These are phyloP conservation scores for Periconia macrospinosa DNA, from an alignment of 2,329 filamentous ascomycete genomes.

Conservation along the genomic window DNA sequence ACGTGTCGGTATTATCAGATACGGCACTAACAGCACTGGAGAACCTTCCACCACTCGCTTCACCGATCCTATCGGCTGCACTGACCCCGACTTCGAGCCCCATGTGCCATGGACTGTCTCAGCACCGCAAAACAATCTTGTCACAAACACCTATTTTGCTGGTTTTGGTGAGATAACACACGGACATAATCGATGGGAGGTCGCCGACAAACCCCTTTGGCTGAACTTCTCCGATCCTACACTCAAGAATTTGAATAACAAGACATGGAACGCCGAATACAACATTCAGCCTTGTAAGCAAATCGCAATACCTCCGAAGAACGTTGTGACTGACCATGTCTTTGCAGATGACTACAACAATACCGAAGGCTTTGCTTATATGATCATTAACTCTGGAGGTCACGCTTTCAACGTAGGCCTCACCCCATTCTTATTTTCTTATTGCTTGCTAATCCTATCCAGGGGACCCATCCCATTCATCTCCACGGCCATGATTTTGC, in stretches of 20 bases:
- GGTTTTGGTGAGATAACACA: slow-evolving; percentile 10
- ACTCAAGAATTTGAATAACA: slow-evolving; percentile 16
- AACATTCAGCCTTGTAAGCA: slow-evolving; percentile 16
- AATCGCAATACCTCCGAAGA: background rate
- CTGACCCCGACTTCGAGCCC: slow-evolving; percentile 14
- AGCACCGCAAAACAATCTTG: slow-evolving; percentile 17
- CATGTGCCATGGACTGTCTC: slow-evolving; percentile 18
- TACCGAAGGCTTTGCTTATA: slow-evolving; percentile 17
- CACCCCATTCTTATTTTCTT: background rate
- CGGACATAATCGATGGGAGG: slow-evolving; percentile 14
- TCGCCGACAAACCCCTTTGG: slow-evolving; percentile 21
- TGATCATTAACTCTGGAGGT: slow-evolving; percentile 19
- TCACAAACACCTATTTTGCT: slow-evolving; percentile 12
- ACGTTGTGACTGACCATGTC: background rate
- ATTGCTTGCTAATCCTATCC: background rate
- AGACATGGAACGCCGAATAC: slow-evolving; percentile 19
- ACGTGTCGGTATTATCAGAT: slow-evolving; percentile 22
- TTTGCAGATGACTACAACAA: slow-evolving; percentile 13
- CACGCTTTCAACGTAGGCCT: background rate
- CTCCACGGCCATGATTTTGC: slow-evolving; percentile 26
- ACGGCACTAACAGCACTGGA: slow-evolving; percentile 9
- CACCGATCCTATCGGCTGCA: slow-evolving; percentile 12
- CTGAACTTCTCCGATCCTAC: slow-evolving; percentile 21
- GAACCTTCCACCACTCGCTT: slow-evolving; percentile 9
- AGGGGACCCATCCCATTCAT: slow-evolving; percentile 31